These are phyloP conservation scores for Kurtzmaniella fragi DNA, from an alignment of 805 yeast species.

Conservation along the genomic window DNA sequence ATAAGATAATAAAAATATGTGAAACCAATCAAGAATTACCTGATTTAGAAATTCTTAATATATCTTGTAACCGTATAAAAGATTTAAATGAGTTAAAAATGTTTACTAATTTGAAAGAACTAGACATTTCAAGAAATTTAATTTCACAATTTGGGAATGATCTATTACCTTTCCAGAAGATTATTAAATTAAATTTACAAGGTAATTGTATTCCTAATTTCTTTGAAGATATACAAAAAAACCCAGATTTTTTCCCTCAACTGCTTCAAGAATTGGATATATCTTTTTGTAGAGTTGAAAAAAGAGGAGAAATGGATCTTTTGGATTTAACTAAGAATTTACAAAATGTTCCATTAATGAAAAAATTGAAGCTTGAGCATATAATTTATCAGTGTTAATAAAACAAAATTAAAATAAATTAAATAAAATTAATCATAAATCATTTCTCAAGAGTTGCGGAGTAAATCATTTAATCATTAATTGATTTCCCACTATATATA, in stretches of 20 bases:
- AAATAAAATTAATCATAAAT: no score
- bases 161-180: constrained; percentile 8
- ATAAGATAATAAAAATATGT: constrained; percentile 11
- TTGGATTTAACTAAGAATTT: no score
- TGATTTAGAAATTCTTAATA: constrained; percentile 8
- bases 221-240: constrained; percentile 3
- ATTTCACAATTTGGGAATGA: constrained; percentile 11
- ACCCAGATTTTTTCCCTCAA: constrained; percentile 5
- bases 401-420: no score
- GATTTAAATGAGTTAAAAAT: not conserved
- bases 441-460: no score
- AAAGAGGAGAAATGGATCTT: no score
- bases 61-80: constrained; percentile 22
- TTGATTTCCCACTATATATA: not conserved
- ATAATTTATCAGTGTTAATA: no score
- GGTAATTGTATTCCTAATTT: constrained; percentile 15
- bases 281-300: constrained; percentile 10
- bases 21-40: no score
- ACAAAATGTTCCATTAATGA: no score
- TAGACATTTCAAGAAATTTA: constrained; percentile 23
- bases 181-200: constrained; percentile 11
- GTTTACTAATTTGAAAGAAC: constrained; percentile 5
- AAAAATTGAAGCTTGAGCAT: no score
- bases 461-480: no score
- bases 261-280: constrained; percentile 10